Conservation (phyloP, 1,139 yeast species). For the Saccharomyces uvarum region DNA sequence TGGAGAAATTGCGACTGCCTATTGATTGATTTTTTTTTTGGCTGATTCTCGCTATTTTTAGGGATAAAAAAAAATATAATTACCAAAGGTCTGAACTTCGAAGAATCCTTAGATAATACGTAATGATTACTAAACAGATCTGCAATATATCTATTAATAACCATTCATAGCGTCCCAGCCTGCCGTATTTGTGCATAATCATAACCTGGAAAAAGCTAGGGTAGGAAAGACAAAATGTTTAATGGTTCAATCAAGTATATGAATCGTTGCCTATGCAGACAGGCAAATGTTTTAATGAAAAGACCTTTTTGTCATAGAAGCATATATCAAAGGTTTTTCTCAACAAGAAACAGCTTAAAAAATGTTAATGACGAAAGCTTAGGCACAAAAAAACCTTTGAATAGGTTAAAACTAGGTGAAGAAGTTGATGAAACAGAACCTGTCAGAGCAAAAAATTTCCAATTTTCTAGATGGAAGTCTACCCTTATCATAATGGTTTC, state of each 20-base stretch:
- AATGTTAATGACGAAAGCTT: neutral
- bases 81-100: neutral
- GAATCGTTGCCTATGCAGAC: neutral
- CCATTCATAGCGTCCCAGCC: neutral
- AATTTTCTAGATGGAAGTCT: conserved; percentile 9
- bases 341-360: neutral
- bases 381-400: neutral
- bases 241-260: neutral
- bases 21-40: neutral
- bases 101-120: neutral
- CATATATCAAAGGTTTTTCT: neutral
- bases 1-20: neutral
- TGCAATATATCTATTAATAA: neutral
- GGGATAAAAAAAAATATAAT: neutral
- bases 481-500: conserved; percentile 1
- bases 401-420: neutral
- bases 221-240: neutral
- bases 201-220: neutral
- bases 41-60: neutral
- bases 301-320: neutral
- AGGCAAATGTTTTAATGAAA: neutral
- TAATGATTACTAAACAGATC: neutral
- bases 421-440: neutral
- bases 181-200: neutral
- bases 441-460: neutral